Evolutionary conservation across 495 filamentous ascomycete genomes (phyloP).

Genomic region (Neurospora sp.): DNA sequence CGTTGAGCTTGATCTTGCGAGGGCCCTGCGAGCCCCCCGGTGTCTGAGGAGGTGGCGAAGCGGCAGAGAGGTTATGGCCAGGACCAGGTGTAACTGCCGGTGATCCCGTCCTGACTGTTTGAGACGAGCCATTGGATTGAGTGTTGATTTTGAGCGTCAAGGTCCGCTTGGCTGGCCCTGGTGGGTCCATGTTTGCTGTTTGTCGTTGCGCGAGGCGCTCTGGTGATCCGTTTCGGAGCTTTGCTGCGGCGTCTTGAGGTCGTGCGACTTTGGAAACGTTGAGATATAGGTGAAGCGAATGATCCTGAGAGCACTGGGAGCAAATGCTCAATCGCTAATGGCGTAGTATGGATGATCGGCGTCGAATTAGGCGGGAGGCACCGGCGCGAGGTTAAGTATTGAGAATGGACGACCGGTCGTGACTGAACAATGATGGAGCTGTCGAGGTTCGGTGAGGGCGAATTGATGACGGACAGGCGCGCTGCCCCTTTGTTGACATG

Average conservation of each 20-base stretch:
- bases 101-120: neutral
- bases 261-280: neutral
- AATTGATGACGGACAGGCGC: neutral
- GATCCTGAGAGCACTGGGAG: neutral
- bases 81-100: slow-evolving; percentile 4
- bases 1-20: slow-evolving; percentile 42
- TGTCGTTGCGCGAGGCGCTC: neutral
- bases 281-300: neutral
- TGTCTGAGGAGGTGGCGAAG: slow-evolving; percentile 20
- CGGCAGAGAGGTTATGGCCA: slow-evolving; percentile 8
- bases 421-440: neutral
- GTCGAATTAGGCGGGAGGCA: neutral
- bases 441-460: neutral
- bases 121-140: slow-evolving; percentile 1
- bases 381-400: neutral
- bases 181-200: slow-evolving; percentile 4
- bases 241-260: neutral
- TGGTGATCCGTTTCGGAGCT: neutral
- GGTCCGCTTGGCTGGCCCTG: slow-evolving; percentile 9
- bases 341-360: neutral
- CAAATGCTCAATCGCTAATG: neutral
- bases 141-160: slow-evolving; percentile 17
- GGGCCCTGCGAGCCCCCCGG: slow-evolving; percentile 23
- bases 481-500: neutral
- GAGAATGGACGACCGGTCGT: neutral